Evolutionary conservation across 176 grass and related monocot species (phyloP), one percentile per base, ranked within the genome.

Genomic region (Puya raimondii): DNA sequence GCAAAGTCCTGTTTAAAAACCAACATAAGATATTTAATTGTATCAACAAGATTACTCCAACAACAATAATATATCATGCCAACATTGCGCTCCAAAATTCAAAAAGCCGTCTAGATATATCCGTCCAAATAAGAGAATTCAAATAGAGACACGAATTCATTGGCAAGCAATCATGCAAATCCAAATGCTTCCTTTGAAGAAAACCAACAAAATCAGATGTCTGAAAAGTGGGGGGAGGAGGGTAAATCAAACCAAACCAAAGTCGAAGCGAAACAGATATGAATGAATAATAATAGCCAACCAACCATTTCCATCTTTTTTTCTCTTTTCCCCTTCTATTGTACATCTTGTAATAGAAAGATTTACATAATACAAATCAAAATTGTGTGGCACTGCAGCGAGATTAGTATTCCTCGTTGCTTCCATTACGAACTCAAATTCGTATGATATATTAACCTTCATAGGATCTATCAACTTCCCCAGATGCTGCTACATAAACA

Each of bases 311-410:
- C 56, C 4, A 6, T 17, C 9, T 17, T 57, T 61, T 58, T 58
- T 61, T 10, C 14, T 61, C 21, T 61, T 61, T 20, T 18, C 56
- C 56, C 6, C 8, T 52, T 22, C 49, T 3, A 47, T 10, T 67
- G 21, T 54, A 71, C 47, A 68, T 54, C 74, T 42, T 49, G 20
- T 49, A 12, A 22, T 11, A 21, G 21, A 77, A 47, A 29, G 48
- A 80, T 73, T 80, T 58, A 67, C 70, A 73, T 27, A 18, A 15
- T 14, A 63, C 48, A 80, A 18, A 16, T 69, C 33, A 63, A 76
- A 82, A 67, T 33, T 66, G 58, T 48, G 47, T 16, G 51, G 51
- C 0, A 21, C 51, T 23, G 22, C 14, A 66, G 63, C 70, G 73
- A 23, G 64, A 49, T 42, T 26, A 70, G 58, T 21, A 23, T 47